These are phyloP conservation scores for Pythium aristosporum DNA, from an alignment of 352 stramenopile species.

Conservation along the genomic window DNA sequence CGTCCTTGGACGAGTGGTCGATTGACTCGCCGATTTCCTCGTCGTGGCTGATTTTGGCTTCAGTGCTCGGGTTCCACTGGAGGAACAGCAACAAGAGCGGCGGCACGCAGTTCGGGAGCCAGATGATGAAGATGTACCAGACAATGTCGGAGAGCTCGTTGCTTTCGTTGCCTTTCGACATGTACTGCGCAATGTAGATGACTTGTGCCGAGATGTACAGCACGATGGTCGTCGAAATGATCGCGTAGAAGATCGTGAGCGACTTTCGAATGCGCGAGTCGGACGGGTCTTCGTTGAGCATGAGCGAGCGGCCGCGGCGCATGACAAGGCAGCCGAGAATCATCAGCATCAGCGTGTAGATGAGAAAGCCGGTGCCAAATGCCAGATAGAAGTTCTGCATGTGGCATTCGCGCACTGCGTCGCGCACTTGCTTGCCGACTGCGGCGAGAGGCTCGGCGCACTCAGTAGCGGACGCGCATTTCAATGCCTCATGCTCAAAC, in stretches of 20 bases:
- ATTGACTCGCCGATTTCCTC: conserved; percentile 56
- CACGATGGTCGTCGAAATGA: conserved; percentile 85
- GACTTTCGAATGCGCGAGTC: conserved; percentile 82
- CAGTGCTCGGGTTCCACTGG: conserved; percentile 83
- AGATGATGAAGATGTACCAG: conserved; percentile 89
- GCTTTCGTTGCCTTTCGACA: conserved; percentile 51
- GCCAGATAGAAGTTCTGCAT: conserved; percentile 84
- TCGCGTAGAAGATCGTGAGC: conserved; percentile 87
- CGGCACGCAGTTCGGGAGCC: conserved; percentile 72
- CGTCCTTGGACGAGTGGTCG: conserved; percentile 73
- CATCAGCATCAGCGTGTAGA: conserved; percentile 86
- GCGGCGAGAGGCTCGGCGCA: conserved; percentile 58
- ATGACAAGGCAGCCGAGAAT: conserved; percentile 87
- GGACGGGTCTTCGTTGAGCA: conserved; percentile 84
- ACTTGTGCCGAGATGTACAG: conserved; percentile 86
- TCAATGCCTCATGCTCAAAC: conserved; percentile 58
- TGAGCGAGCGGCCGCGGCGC: conserved; percentile 76
- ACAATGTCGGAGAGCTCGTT: conserved; percentile 76
- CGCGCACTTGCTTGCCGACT: conserved; percentile 63
- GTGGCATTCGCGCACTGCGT: conserved; percentile 63
- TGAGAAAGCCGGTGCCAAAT: conserved; percentile 74
- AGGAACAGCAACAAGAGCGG: conserved; percentile 80
- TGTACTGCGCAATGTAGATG: conserved; percentile 87
- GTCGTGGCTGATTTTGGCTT: conserved; percentile 51
- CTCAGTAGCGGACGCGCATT: conserved; percentile 54